phyloP scores from a whole-genome alignment of 192 early-diverging fungal species.

The Coemansia sp. region DNA sequence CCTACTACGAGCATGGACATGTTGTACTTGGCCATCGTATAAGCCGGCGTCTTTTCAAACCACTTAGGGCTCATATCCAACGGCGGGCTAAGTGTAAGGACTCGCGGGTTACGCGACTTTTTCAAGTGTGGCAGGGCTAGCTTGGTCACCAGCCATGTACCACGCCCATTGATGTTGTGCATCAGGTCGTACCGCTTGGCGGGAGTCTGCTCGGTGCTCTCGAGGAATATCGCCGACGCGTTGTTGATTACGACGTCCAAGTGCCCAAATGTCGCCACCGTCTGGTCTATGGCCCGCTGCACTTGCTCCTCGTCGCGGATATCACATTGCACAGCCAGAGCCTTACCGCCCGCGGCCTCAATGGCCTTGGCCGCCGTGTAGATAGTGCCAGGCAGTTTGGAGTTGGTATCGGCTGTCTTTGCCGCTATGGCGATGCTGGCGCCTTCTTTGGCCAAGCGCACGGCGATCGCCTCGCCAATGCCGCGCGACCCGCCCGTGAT shows the following conservation, averaged over 20 bases:
- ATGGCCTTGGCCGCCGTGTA: slow-evolving; percentile 75
- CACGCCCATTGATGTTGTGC: slow-evolving; percentile 76
- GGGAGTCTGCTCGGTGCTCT: slow-evolving; percentile 54
- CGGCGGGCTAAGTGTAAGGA: slow-evolving; percentile 74
- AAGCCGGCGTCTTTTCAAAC: slow-evolving; percentile 68
- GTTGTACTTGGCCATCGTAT: slow-evolving; percentile 70
- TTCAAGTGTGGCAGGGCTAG: slow-evolving; percentile 65
- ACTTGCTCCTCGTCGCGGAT: slow-evolving; percentile 81
- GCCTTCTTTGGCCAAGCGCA: slow-evolving; percentile 66
- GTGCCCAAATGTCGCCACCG: slow-evolving; percentile 68
- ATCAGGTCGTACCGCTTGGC: slow-evolving; percentile 73
- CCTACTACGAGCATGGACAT: slow-evolving; percentile 79
- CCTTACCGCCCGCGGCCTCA: slow-evolving; percentile 72
- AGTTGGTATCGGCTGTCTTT: slow-evolving; percentile 70
- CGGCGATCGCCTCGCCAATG: slow-evolving; percentile 78
- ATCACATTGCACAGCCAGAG: slow-evolving; percentile 78
- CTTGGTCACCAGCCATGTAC: slow-evolving; percentile 80
- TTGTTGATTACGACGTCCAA: slow-evolving; percentile 86
- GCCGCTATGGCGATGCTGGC: slow-evolving; percentile 75
- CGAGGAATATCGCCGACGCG: slow-evolving; percentile 74
- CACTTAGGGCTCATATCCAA: slow-evolving; percentile 65
- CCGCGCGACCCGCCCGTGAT: slow-evolving; percentile 67
- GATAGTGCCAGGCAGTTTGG: slow-evolving; percentile 83
- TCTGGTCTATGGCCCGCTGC: slow-evolving; percentile 62
- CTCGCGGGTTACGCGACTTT: slow-evolving; percentile 69